phyloP scores from a whole-genome alignment of 345 rosid species.

The Salix purpurea region DNA sequence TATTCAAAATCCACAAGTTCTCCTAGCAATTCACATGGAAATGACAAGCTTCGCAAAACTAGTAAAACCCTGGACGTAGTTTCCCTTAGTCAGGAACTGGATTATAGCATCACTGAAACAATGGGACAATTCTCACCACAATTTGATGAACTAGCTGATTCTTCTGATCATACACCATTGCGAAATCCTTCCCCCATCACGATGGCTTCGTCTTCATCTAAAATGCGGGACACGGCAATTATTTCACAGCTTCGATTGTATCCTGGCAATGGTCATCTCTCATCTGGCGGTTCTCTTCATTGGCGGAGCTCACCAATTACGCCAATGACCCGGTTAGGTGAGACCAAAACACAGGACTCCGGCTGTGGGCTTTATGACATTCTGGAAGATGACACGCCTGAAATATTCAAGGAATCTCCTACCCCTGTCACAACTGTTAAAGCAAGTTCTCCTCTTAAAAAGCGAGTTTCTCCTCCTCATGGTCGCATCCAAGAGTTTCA shows the following conservation, averaged over 20 bases:
- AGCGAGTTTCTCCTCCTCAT: slow-evolving; percentile 55
- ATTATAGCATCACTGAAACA: slow-evolving; percentile 21
- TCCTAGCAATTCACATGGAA: slow-evolving; percentile 21
- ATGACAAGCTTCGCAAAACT: slow-evolving; percentile 23
- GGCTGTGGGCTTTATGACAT: slow-evolving; percentile 19
- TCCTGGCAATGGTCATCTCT: slow-evolving; percentile 25
- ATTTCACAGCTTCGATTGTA: slow-evolving; percentile 21
- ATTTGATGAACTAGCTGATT: slow-evolving; percentile 23
- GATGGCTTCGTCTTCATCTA: slow-evolving; percentile 32
- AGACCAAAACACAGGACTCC: slow-evolving; percentile 23
- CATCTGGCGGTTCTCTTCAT: slow-evolving; percentile 27
- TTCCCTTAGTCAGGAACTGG: slow-evolving; percentile 20
- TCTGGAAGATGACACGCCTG: slow-evolving; percentile 48
- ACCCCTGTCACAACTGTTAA: slow-evolving; percentile 35
- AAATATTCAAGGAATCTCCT: slow-evolving; percentile 41
- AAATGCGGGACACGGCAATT: slow-evolving; percentile 26
- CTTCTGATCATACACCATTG: slow-evolving; percentile 29
- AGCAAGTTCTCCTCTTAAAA: slow-evolving; percentile 47
- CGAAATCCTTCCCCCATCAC: slow-evolving; percentile 18
- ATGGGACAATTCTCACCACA: slow-evolving; percentile 27
- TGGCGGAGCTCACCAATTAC: slow-evolving; percentile 39
- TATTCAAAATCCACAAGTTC: slow-evolving; percentile 24
- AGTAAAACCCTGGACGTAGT: slow-evolving; percentile 17
- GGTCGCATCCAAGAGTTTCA: slow-evolving; percentile 15
- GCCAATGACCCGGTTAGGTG: slow-evolving; percentile 30